Percentiles rank a stretch among this genome's conserved stretches.
Evolutionary conservation across 129 eudicot species (phyloP).

Genomic region (Apium graveolens): DNA sequence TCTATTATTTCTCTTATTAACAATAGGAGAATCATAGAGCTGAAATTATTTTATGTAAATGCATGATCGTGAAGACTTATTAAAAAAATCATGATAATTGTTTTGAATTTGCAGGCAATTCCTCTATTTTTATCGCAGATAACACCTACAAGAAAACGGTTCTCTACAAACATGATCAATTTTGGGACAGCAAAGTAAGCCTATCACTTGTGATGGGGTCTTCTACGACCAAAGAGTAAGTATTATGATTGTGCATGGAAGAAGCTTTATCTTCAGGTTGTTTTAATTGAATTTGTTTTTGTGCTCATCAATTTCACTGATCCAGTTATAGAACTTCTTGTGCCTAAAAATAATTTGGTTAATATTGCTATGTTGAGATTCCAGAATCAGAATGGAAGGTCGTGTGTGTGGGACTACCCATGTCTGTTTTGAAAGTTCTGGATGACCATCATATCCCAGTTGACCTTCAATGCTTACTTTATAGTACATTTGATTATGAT

Average conservation of each 20-base stretch:
- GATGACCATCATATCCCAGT: neutral
- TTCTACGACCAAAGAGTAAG: slow-evolving; percentile 53
- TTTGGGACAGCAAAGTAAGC: no score
- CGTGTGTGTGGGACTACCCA: neutral
- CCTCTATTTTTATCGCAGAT: no score
- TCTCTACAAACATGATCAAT: no score
- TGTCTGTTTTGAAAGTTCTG: neutral
- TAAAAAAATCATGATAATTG: no score
- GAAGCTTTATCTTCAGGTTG: slow-evolving; percentile 85
- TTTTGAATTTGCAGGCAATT: no score
- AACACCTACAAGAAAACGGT: no score
- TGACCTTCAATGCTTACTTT: slow-evolving; percentile 4
- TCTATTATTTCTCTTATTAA: no score
- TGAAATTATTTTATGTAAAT: no score
- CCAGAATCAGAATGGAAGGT: neutral
- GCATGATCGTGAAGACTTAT: no score
- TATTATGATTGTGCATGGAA: slow-evolving; percentile 88
- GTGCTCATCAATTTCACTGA: neutral
- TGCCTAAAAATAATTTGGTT: neutral
- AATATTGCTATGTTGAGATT: neutral
- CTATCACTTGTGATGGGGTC: slow-evolving; percentile 99
- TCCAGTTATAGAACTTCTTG: neutral
- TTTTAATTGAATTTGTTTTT: neutral
- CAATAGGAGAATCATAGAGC: no score
- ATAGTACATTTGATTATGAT: neutral